phyloP scores from a whole-genome alignment of 306 rosid genomes.

The Rosa rugosa region DNA sequence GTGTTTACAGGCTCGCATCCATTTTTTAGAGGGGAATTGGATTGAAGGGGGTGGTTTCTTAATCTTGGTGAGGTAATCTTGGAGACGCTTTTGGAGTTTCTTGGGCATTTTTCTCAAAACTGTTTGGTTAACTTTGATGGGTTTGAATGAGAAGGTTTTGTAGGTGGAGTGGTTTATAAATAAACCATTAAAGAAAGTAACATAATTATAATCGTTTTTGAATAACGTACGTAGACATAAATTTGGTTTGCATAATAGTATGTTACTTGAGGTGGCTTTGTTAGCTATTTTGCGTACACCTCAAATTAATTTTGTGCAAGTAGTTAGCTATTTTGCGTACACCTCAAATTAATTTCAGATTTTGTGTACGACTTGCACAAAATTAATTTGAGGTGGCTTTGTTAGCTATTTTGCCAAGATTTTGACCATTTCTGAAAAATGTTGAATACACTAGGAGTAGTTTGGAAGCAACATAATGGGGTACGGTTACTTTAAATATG shows the following conservation, averaged over 20 bases:
- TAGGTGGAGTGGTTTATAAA: conserved; percentile 31
- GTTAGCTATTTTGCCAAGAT: background rate
- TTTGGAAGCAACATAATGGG: background rate
- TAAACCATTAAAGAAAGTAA: conserved; percentile 11
- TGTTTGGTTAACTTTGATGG: background rate
- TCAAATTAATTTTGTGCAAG: too few relatives aligned
- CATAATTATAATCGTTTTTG: conserved; percentile 2
- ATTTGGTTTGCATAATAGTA: too few relatives aligned
- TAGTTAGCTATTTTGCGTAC: too few relatives aligned
- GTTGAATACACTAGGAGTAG: background rate
- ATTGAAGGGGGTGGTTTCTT: conserved; percentile 35
- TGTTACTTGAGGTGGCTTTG: conserved; percentile 15
- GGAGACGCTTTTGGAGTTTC: conserved; percentile 50
- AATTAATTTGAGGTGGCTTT: conserved; percentile 11
- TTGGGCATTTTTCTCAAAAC: conserved; percentile 43
- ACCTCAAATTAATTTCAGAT: background rate
- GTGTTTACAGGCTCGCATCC: conserved; percentile 58
- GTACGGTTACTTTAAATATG: background rate
- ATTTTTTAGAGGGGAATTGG: conserved; percentile 49
- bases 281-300: too few relatives aligned
- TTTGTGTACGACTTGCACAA: background rate
- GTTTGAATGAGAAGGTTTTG: background rate
- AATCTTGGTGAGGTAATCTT: conserved; percentile 46
- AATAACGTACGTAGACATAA: background rate
- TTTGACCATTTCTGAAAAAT: conserved; percentile 13